These are phyloP conservation scores for Hylodesmum podocarpum DNA, from an alignment of 306 rosid genomes.

Conservation along the genomic window DNA sequence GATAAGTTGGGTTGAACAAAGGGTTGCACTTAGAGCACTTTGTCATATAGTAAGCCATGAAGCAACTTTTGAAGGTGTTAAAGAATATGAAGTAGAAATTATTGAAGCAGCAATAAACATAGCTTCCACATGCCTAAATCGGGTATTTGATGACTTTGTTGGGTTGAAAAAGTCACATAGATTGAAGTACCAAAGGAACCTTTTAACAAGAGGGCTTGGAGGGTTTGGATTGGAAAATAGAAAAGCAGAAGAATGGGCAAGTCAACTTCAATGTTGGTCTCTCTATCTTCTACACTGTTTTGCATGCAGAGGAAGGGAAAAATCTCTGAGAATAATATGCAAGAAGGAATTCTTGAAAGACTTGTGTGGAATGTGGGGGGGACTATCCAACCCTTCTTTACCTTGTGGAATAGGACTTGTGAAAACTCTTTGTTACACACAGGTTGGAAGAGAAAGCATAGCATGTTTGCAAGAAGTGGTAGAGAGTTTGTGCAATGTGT, in stretches of 20 bases:
- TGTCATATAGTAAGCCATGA: conserved; percentile 62
- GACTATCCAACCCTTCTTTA: conserved; percentile 41
- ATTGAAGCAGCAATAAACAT: conserved; percentile 45
- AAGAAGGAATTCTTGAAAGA: conserved; percentile 38
- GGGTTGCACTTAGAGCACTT: conserved; percentile 70
- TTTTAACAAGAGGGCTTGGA: conserved; percentile 65
- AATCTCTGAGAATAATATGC: conserved; percentile 52
- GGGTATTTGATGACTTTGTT: conserved; percentile 48
- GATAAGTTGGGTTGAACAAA: conserved; percentile 76
- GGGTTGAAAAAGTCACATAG: conserved; percentile 42
- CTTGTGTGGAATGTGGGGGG: conserved; percentile 61
- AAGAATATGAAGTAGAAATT: conserved; percentile 43
- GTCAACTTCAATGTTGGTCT: conserved; percentile 74
- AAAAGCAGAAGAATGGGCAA: conserved; percentile 78
- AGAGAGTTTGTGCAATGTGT: conserved; percentile 43
- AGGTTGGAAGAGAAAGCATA: conserved; percentile 50
- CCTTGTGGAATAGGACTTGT: conserved; percentile 61
- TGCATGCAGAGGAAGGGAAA: conserved; percentile 56
- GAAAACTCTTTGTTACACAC: conserved; percentile 50
- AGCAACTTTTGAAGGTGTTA: conserved; percentile 41
- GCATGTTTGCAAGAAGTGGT: conserved; percentile 40
- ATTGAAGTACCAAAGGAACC: conserved; percentile 55
- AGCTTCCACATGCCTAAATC: conserved; percentile 44
- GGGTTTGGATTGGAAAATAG: conserved; percentile 53
- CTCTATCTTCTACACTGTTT: conserved; percentile 55